phyloP scores from a whole-genome alignment of 208 protist species.

The Wallacemonas sp. region DNA sequence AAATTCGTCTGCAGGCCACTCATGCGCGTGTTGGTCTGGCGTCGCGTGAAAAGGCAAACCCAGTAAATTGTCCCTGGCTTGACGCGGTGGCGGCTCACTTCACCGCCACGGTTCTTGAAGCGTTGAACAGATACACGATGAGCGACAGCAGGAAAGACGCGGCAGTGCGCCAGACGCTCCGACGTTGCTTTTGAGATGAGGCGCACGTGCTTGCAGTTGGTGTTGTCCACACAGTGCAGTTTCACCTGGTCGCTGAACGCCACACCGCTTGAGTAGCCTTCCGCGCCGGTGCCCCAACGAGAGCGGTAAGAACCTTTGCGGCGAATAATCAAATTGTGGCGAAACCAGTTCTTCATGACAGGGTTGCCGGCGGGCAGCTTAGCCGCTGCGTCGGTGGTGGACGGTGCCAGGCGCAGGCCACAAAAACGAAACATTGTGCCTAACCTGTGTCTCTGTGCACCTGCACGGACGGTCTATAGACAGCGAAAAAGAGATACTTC shows the following conservation, averaged over 20 bases:
- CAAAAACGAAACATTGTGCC: constrained; percentile 38
- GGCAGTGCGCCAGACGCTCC: constrained; percentile 89
- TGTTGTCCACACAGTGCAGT: constrained; percentile 93
- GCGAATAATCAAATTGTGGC: constrained; percentile 85
- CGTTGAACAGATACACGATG: constrained; percentile 90
- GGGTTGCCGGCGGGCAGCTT: constrained; percentile 87
- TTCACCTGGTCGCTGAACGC: constrained; percentile 89
- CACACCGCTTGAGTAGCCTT: constrained; percentile 80
- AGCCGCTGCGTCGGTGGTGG: constrained; percentile 79
- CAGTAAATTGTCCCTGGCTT: constrained; percentile 91
- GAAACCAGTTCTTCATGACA: constrained; percentile 83
- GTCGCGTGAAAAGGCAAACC: constrained; percentile 86
- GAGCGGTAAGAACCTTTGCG: constrained; percentile 83
- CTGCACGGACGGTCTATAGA: no score
- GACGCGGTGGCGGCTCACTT: constrained; percentile 69
- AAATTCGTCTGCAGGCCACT: constrained; percentile 91
- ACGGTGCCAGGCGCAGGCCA: constrained; percentile 38
- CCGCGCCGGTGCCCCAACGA: constrained; percentile 83
- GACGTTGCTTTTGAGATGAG: constrained; percentile 84
- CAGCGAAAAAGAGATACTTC: no score
- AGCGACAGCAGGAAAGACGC: constrained; percentile 85
- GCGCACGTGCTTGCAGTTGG: constrained; percentile 91
- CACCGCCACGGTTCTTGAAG: constrained; percentile 78
- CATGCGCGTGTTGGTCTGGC: constrained; percentile 86
- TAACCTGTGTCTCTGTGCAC: background rate